These are phyloP conservation scores for Mycena crocata DNA, from an alignment of 768 basidiomycete species.

Conservation along the genomic window DNA sequence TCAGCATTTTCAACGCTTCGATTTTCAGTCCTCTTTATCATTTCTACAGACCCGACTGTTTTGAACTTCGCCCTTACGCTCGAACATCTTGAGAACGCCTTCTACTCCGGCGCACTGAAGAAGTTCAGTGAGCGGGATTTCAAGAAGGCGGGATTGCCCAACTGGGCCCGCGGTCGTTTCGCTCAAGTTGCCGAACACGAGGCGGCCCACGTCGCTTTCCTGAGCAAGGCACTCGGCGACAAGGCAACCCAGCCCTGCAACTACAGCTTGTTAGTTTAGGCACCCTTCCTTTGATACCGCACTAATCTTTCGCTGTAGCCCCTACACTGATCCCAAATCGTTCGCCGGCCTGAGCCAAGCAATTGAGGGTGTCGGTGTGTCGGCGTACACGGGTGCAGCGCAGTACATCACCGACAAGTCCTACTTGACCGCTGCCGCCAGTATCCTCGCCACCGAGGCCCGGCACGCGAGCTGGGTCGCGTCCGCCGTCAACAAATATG, in stretches of 20 bases:
- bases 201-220: slow-evolving; percentile 56
- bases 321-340: slow-evolving; percentile 59
- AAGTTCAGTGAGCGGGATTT: slow-evolving; percentile 57
- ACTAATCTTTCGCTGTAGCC: slow-evolving; percentile 43
- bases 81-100: slow-evolving; percentile 57
- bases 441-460: slow-evolving; percentile 69
- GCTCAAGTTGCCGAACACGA: slow-evolving; percentile 63
- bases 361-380: slow-evolving; percentile 64
- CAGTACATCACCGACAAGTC: slow-evolving; percentile 56
- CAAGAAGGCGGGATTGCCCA: slow-evolving; percentile 54
- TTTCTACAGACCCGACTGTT: slow-evolving; percentile 37
- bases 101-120: slow-evolving; percentile 53
- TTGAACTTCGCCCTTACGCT: slow-evolving; percentile 59
- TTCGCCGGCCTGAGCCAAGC: slow-evolving; percentile 63
- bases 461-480: slow-evolving; percentile 69
- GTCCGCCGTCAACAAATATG: slow-evolving; percentile 53
- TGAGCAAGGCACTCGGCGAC: slow-evolving; percentile 52
- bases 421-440: slow-evolving; percentile 64
- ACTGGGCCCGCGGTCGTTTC: slow-evolving; percentile 60
- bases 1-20: neutral
- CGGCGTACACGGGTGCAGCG: slow-evolving; percentile 69
- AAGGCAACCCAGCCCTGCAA: slow-evolving; percentile 66
- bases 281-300: neutral
- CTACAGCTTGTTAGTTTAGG: slow-evolving; percentile 70
- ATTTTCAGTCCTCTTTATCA: neutral